Base-by-base conservation (phyloP, 345 rosid species). In the Heritiera fomes region DNA sequence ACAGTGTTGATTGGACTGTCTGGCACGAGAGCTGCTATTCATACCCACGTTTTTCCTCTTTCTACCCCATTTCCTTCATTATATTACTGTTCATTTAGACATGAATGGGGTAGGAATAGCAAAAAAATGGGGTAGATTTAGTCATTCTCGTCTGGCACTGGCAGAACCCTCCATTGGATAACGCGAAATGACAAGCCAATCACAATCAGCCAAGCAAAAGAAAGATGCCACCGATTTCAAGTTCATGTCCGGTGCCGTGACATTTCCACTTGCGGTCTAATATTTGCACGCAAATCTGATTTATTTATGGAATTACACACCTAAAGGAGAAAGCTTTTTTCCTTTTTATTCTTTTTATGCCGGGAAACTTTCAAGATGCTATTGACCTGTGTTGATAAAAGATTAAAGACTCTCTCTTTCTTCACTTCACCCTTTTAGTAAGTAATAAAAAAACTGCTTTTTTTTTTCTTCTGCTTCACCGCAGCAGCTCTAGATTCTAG, bases 311-410 rank as follows among this genome's bases (percentile, higher is more conserved):
- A 34, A 34, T 34, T 34, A 34, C 38, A 34, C 38, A 34, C 38
- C 38, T 2, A 34, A 41, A 41, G 6, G 6, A 55, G 3, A 28
- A 17, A 7, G 5, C 6, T 72, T 72, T 73, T 18, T 73, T 40
- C 55, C 40, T 73, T 55, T 34, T 34, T 34, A 23, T 23, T 23
- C 28, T 23, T 23, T 23, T 23, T 23, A 72, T 72, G 62, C 76
- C 45, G 63, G 30, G 49, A 49, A 72, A 53, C 32, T 72, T 72
- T 72, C 63, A 72, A 72, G 63, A 72, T 72, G 18, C 75, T 4
- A 1, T 30, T 30, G 41, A 50, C 60, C 13, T 71, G 74, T 70
- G 7, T 49, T 49, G 73, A 67, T n/a, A 68, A 34, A 34, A 34
- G 38, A 34, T 34, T 34, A 50, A 50, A 52, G 28, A 3, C 46